Evolutionary conservation across 108 stramenopile species (phyloP), one percentile per base, ranked within the genome.

Genomic region (Stephanodiscus triporus): DNA sequence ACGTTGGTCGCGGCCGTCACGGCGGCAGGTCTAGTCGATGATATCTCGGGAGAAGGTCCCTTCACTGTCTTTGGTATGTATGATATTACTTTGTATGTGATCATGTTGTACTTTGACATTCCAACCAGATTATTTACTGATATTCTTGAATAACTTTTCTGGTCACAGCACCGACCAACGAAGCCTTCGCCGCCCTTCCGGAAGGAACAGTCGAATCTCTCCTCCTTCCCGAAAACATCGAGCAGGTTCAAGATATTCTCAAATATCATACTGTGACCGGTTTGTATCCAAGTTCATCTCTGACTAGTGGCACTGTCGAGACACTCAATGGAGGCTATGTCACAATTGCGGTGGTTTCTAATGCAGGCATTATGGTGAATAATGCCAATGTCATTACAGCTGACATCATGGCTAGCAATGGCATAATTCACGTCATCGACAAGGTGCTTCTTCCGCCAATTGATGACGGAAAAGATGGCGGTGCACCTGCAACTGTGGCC

Each of bases 401-500:
- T 9, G 85, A 87, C 47, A 66, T 85, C 24, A 16, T 23, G 0
- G 86, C 81, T 14, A 67, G 61, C 65, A 84, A 89, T 69, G 86
- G 86, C 9, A 49, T 89, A 23, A 48, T 87, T 59, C 86, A 89
- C 61, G 73, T 63, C 11, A 73, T 89, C 45, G 81, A 87, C 49
- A 34, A 32, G 13, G 84, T 86, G 16, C 47, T 86, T 22, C 20
- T 80, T 19, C 85, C 85, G 9, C 82, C 82, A 11, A 9, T 9
- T 9, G 40, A 40, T 40, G 40, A 40, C 11, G 40, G 11, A 40
- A 2, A 34, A 16, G 48, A 7, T 7, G 48, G n/a, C 48, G 48
- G n/a, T 6, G 20, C 51, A 22, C 5, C 51, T 22, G 51, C 1
- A 22, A 24, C 51, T 20, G 51, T n/a, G 23, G 9, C 9, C 24